Percentiles rank a stretch among this genome's conserved stretches.
phyloP scores from a whole-genome alignment of 2,329 filamentous ascomycete genomes.

The Epichloe uncinata region DNA sequence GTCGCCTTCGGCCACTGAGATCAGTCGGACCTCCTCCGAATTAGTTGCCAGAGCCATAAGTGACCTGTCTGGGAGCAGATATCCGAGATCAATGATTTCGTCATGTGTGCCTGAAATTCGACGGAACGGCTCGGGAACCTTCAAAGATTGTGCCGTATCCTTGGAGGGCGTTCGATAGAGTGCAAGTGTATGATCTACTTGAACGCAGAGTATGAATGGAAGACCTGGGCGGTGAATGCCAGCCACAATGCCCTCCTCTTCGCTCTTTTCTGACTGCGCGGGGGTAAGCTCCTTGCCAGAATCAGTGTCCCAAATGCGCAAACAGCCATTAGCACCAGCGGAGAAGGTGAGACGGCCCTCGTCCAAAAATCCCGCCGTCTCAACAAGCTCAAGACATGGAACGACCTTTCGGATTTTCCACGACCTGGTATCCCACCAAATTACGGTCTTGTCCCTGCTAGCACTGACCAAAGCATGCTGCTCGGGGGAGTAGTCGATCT shows the following conservation, averaged over 20 bases:
- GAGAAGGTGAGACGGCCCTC: constrained; percentile 64
- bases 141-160: constrained; percentile 19
- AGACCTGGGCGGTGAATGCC: constrained; percentile 53
- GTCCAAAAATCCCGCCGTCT: constrained; percentile 67
- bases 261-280: constrained; percentile 50
- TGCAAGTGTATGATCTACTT: constrained; percentile 78
- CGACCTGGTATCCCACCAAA: constrained; percentile 74
- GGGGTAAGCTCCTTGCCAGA: constrained; percentile 67
- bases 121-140: constrained; percentile 42
- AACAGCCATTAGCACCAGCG: constrained; percentile 67
- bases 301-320: constrained; percentile 73
- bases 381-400: constrained; percentile 73
- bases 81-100: constrained; percentile 90
- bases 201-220: constrained; percentile 64
- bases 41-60: constrained; percentile 87
- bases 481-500: constrained; percentile 65
- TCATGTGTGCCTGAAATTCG: constrained; percentile 94
- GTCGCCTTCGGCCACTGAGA: constrained; percentile 48
- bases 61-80: constrained; percentile 67
- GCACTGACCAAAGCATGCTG: constrained; percentile 70
- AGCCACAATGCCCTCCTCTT: constrained; percentile 56
- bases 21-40: constrained; percentile 79
- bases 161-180: constrained; percentile 46
- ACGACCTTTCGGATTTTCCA: constrained; percentile 77
- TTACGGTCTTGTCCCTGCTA: constrained; percentile 85